A percentile compares a stretch with the other conserved stretches of the same genome.
Evolutionary conservation across 306 rosid genomes (phyloP).

Genomic region (Rosa lucieae): DNA sequence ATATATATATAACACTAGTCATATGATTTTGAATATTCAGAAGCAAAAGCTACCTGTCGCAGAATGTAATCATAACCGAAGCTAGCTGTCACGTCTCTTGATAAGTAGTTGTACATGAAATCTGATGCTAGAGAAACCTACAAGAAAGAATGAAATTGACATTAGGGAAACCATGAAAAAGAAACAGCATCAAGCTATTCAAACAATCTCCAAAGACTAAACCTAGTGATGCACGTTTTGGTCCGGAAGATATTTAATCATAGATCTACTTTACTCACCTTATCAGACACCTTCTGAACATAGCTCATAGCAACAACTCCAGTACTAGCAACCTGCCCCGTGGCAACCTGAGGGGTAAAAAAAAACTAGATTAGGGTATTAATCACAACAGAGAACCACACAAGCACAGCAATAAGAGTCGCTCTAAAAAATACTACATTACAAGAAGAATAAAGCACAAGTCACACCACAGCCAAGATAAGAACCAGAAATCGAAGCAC

Average conservation of each 20-base stretch:
- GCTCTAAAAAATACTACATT: background rate
- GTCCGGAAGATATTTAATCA: slow-evolving; percentile 4
- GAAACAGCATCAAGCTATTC: background rate
- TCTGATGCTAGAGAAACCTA: slow-evolving; percentile 94
- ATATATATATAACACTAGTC: background rate
- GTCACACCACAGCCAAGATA: background rate
- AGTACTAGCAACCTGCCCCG: slow-evolving; percentile 95
- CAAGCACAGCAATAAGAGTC: background rate
- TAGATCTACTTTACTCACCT: slow-evolving; percentile 51
- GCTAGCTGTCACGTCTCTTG: slow-evolving; percentile 84
- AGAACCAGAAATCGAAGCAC: background rate
- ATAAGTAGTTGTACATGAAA: slow-evolving; percentile 89
- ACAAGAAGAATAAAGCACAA: background rate
- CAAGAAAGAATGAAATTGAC: background rate
- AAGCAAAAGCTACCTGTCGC: slow-evolving; percentile 56
- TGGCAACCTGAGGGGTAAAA: slow-evolving; percentile 68
- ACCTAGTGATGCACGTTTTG: slow-evolving; percentile 2
- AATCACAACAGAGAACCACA: background rate
- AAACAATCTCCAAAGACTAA: background rate
- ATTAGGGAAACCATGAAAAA: background rate
- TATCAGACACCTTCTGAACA: slow-evolving; percentile 94
- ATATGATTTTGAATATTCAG: background rate
- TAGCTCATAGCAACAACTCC: slow-evolving; percentile 92
- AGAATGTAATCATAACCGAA: slow-evolving; percentile 94
- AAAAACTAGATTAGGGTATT: background rate